phyloP scores from a whole-genome alignment of 1,284 basidiomycete genomes.

The Mycosarcoma mackinlayi region DNA sequence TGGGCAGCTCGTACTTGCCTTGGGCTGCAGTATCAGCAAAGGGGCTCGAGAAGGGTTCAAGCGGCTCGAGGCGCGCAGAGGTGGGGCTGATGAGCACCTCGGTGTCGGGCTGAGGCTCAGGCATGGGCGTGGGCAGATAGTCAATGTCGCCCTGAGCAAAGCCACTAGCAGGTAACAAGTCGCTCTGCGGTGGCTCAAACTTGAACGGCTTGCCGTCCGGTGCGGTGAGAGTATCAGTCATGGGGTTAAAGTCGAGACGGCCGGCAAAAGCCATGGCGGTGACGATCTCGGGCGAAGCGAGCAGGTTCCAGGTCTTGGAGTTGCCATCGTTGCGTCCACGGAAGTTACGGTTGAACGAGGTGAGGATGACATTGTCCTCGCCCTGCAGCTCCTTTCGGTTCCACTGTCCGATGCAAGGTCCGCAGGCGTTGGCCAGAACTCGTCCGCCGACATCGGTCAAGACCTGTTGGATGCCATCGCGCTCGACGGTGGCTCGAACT shows the following conservation, averaged over 20 bases:
- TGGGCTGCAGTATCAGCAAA: constrained; percentile 72
- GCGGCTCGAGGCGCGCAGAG: constrained; percentile 78
- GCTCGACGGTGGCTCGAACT: constrained; percentile 96
- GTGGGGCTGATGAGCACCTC: constrained; percentile 76
- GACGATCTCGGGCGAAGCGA: constrained; percentile 95
- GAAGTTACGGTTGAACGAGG: constrained; percentile 98
- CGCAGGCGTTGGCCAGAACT: constrained; percentile 97
- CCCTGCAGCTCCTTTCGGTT: constrained; percentile 88
- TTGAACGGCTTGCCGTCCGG: constrained; percentile 82
- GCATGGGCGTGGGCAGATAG: constrained; percentile 83
- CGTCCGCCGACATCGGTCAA: constrained; percentile 87
- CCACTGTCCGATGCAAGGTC: constrained; percentile 99
- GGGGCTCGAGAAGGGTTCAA: constrained; percentile 85
- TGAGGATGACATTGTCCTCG: constrained; percentile 95
- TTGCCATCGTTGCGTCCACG: constrained; percentile 98
- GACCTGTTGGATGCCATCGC: constrained; percentile 84
- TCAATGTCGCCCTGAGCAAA: constrained; percentile 82
- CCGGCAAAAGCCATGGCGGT: constrained; percentile 94
- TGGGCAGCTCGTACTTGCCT: constrained; percentile 78
- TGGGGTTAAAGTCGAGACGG: constrained; percentile 92
- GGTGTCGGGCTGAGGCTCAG: constrained; percentile 76
- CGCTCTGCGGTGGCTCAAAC: constrained; percentile 85
- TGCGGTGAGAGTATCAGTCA: constrained; percentile 81
- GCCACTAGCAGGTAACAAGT: constrained; percentile 84
- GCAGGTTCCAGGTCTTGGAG: constrained; percentile 94